Evolutionary conservation across 2,329 filamentous ascomycete species (phyloP), one percentile per base, ranked within the genome.

Genomic region (Aspergillus fijiensis): DNA sequence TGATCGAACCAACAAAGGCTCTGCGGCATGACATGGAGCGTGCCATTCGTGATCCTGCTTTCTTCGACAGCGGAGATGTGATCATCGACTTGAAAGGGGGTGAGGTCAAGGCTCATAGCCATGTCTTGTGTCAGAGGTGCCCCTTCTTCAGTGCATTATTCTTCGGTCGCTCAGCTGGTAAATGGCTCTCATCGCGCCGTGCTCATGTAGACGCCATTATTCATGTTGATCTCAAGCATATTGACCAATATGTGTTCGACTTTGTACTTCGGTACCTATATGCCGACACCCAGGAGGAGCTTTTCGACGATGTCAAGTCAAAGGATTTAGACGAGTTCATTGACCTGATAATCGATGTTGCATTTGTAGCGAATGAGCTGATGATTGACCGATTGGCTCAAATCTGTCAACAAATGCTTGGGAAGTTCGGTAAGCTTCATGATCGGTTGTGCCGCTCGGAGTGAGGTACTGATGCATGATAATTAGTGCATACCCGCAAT

Each of bases 101-200:
- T 29, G 79, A 82, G 57, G 78, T 92, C 35, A 79, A 81, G 14
- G 88, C 89, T 1, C 95, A 99, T 69, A 94, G 91, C 64, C 82
- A 87, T 4, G 76, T 98, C 3, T 74, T 97, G 39, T 93, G 92
- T 65, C 87, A 89, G 69, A 84, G 95, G 65, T 97, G 93, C 68
- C 92, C 92, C 0, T 99, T 97, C 81, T 99, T 99, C 65, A 82
- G 94, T 63, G 90, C 90, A 1, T 82, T 99, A 49, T 98, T 97
- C 74, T 83, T 91, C 67, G 95, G 95, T n/a, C 88, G 92, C 49
- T 91, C 95, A 7, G 84, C 85, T 47, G 95, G 95, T 0, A 85
- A 85, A 67, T 99, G 95, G 95, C 82, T 99, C 21, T 84, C 87
- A 52, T 84, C 85, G 33, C 85, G 92, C 56, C 85, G 86, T 39